Conservation (phyloP, 2,329 filamentous ascomycete species). For the Intubia oerlemansii region DNA sequence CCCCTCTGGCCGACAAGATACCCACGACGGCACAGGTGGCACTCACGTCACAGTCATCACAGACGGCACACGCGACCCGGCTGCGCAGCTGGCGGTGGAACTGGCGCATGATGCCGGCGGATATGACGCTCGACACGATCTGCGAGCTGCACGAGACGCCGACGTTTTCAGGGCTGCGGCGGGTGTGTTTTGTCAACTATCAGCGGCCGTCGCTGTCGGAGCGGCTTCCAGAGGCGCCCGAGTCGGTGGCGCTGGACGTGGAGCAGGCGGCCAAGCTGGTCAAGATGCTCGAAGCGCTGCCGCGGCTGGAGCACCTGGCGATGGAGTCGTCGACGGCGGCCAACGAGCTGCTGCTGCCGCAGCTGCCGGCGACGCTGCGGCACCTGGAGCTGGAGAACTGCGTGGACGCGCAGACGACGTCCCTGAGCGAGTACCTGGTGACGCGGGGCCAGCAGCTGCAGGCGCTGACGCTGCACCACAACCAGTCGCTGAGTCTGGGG, state of each 20-base stretch:
- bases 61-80: background rate
- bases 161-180: slow-evolving; percentile 33
- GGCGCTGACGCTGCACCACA: slow-evolving; percentile 52
- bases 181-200: slow-evolving; percentile 40
- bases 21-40: background rate
- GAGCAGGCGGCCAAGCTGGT: slow-evolving; percentile 18
- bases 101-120: slow-evolving; percentile 25
- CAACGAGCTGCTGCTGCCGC: slow-evolving; percentile 43
- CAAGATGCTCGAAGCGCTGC: slow-evolving; percentile 28
- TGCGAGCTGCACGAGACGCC: slow-evolving; percentile 28
- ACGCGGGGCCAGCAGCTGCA: slow-evolving; percentile 46
- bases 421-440: slow-evolving; percentile 41
- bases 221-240: slow-evolving; percentile 21
- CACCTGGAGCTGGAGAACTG: slow-evolving; percentile 62
- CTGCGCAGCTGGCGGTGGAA: slow-evolving; percentile 41
- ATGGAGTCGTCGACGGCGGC: slow-evolving; percentile 58
- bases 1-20: background rate
- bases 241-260: slow-evolving; percentile 17
- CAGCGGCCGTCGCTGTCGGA: slow-evolving; percentile 28
- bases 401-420: slow-evolving; percentile 46
- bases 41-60: background rate
- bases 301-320: slow-evolving; percentile 41
- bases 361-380: slow-evolving; percentile 43
- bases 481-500: slow-evolving; percentile 52
- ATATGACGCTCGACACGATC: slow-evolving; percentile 26